A percentile compares a stretch with the other conserved stretches of the same genome.
Conservation (phyloP, 2,329 filamentous ascomycete genomes). For the Leptographium flavum region DNA sequence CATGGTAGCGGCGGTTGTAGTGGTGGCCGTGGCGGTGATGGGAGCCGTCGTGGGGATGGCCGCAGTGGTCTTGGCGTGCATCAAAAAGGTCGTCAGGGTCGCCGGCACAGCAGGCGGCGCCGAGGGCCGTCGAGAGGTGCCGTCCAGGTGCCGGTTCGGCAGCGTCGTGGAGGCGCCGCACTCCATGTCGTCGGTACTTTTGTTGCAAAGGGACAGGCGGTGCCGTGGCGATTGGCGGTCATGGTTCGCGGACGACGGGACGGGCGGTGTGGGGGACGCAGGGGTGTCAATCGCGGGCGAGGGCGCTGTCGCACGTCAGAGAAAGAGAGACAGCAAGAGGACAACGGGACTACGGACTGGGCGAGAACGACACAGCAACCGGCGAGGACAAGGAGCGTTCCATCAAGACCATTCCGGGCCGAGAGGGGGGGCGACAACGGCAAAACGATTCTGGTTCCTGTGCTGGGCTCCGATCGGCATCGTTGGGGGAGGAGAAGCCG, state of each 20-base stretch:
- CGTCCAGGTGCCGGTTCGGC: conserved; percentile 26
- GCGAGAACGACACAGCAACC: conserved; percentile 40
- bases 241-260: conserved; percentile 32
- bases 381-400: conserved; percentile 49
- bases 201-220: conserved; percentile 30
- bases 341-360: conserved; percentile 11
- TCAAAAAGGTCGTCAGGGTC: conserved; percentile 6
- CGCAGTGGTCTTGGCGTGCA: conserved; percentile 6
- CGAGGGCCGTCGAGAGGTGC: conserved; percentile 25
- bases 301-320: conserved; percentile 14
- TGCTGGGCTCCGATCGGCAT: background rate
- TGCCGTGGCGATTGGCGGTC: conserved; percentile 33
- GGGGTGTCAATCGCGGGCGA: conserved; percentile 36
- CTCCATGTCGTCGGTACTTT: background rate
- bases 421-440: conserved; percentile 3
- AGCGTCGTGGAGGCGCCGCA: background rate
- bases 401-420: conserved; percentile 44
- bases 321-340: conserved; percentile 1
- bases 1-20: background rate
- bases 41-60: conserved; percentile 6
- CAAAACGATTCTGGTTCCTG: background rate
- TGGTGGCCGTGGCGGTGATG: conserved; percentile 12
- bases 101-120: conserved; percentile 17
- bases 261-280: conserved; percentile 35
- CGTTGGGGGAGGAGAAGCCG: too few relatives aligned